phyloP scores from a whole-genome alignment of 1,284 basidiomycete species.

The Naganishia albida region DNA sequence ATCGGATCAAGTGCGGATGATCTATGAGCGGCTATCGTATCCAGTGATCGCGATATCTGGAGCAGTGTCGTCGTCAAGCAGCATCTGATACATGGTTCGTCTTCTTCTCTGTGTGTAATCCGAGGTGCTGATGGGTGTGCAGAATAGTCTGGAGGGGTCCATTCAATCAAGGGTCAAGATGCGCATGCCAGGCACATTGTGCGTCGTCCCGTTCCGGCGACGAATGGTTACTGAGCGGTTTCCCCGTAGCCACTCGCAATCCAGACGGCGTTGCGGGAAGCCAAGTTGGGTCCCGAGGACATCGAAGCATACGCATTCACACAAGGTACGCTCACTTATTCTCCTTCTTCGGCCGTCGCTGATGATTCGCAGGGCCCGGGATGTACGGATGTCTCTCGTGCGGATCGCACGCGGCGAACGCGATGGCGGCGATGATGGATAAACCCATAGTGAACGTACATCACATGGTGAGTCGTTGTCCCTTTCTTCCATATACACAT shows the following conservation, averaged over 20 bases:
- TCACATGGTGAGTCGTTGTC: conserved; percentile 76
- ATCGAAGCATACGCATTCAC: conserved; percentile 89
- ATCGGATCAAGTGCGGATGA: conserved; percentile 82
- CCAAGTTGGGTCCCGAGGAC: conserved; percentile 62
- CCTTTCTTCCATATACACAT: conserved; percentile 8
- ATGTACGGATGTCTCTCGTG: conserved; percentile 78
- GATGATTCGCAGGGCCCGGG: conserved; percentile 62
- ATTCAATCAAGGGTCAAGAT: conserved; percentile 72
- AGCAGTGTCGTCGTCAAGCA: conserved; percentile 83
- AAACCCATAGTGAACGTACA: conserved; percentile 87
- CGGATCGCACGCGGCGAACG: conserved; percentile 74
- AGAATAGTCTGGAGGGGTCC: conserved; percentile 71
- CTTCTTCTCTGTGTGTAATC: no score
- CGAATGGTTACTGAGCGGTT: conserved; percentile 8
- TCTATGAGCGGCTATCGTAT: conserved; percentile 79
- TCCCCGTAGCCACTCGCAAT: conserved; percentile 72
- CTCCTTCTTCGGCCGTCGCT: background rate
- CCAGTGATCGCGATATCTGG: conserved; percentile 66
- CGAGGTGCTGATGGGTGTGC: background rate
- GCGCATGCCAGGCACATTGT: conserved; percentile 71
- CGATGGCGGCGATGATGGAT: conserved; percentile 70
- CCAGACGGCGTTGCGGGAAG: conserved; percentile 65
- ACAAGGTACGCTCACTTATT: conserved; percentile 55
- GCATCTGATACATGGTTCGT: conserved; percentile 55
- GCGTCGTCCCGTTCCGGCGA: conserved; percentile 37